Evolutionary conservation across 2,329 filamentous ascomycete species (phyloP).

Genomic region (Exophiala bonariae): DNA sequence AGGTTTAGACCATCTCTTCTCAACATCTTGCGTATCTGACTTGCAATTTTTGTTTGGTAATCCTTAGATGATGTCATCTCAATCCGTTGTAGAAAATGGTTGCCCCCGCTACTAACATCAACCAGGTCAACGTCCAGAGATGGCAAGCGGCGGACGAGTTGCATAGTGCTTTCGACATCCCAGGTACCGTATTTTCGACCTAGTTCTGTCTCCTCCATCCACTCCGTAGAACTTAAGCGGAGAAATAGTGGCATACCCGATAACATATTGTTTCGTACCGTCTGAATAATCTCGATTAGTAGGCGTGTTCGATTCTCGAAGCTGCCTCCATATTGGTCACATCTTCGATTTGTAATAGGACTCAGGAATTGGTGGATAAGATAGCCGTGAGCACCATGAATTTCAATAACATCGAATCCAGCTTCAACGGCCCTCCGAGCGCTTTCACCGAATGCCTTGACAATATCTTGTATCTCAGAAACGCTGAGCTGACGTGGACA

Average conservation of each 20-base stretch:
- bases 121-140: constrained; percentile 51
- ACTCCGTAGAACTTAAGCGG: constrained; percentile 71
- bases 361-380: constrained; percentile 69
- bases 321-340: constrained; percentile 52
- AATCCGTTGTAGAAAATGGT: neutral
- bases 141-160: constrained; percentile 66
- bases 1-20: neutral
- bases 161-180: constrained; percentile 62
- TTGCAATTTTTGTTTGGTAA: neutral
- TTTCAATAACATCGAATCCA: constrained; percentile 75
- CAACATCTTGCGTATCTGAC: neutral
- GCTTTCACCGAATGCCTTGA: constrained; percentile 31
- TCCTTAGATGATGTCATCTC: neutral
- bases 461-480: constrained; percentile 44
- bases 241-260: constrained; percentile 69
- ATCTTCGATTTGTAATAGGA: constrained; percentile 67
- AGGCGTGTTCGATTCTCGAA: constrained; percentile 67
- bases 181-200: constrained; percentile 48
- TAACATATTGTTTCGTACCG: constrained; percentile 63
- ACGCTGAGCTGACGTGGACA: constrained; percentile 28
- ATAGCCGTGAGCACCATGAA: constrained; percentile 79
- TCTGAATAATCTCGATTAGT: constrained; percentile 65
- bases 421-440: constrained; percentile 63
- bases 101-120: constrained; percentile 26
- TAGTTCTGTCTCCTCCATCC: constrained; percentile 55